Conservation (phyloP, 441 rosid genomes). For the Gossypium davidsonii region DNA sequence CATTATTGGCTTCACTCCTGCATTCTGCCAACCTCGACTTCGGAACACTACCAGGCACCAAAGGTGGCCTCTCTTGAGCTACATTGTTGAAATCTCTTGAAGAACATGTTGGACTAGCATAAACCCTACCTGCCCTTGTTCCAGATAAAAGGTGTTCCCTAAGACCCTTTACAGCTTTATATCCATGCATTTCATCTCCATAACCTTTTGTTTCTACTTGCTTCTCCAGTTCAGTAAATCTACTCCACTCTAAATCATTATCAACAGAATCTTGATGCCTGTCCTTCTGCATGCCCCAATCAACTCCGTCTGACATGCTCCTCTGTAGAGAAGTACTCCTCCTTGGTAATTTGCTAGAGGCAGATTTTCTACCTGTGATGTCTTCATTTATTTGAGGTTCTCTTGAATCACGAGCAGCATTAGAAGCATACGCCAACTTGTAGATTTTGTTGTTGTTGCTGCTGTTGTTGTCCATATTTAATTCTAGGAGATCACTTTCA, state of each 20-base stretch:
- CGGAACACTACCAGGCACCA: conserved; percentile 38
- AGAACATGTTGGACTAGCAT: conserved; percentile 44
- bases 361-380: conserved; percentile 57
- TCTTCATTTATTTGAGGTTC: conserved; percentile 36
- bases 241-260: conserved; percentile 56
- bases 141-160: conserved; percentile 59
- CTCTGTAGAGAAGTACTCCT: conserved; percentile 62
- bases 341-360: conserved; percentile 44
- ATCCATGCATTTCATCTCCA: conserved; percentile 55
- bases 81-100: conserved; percentile 26
- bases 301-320: conserved; percentile 82
- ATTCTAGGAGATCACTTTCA: conserved; percentile 83
- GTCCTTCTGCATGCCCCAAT: conserved; percentile 54
- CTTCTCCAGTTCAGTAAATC: conserved; percentile 42
- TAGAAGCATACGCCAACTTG: conserved; percentile 50
- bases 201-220: conserved; percentile 37
- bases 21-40: conserved; percentile 62
- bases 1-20: conserved; percentile 43
- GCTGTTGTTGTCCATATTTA: conserved; percentile 49
- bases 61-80: conserved; percentile 53
- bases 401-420: conserved; percentile 32
- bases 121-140: conserved; percentile 42
- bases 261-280: conserved; percentile 40
- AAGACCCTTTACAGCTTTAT: conserved; percentile 53
- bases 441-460: conserved; percentile 42